Base-by-base conservation (phyloP, 2,329 filamentous ascomycete genomes). In the Clarireedia sp. region DNA sequence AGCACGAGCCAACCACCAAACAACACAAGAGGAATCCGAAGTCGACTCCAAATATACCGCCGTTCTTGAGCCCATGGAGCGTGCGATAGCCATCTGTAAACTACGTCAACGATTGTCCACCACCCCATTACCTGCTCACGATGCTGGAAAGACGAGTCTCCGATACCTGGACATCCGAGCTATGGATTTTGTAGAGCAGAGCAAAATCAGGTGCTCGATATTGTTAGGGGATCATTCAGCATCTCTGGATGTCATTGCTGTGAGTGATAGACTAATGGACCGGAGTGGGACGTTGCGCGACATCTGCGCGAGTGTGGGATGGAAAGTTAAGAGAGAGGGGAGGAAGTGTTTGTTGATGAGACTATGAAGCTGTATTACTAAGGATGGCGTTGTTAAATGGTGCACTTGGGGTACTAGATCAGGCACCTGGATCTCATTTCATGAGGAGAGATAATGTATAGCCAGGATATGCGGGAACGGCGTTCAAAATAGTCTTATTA, bases 21-120 rank as follows among this genome's bases (percentile, higher is more conserved):
- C 41, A 19, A 14, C 21, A 44, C 41, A 19, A 21, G 12, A 19
- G 19, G 41, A 44, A 12, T 14, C 21, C 19, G 38, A 54, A 45
- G 51, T 56, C 2, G 49, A 19, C 17, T 41, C 29, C 14, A 57
- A 57, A 26, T 47, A 58, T 12, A 54, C 49, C 5, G 38, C 26
- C n/a, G 48, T 57, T 12, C 40, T 62, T 1, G 53, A 55, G 8
- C 55, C 60, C 2, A 58, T 63, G 56, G 47, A 37, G 37, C 48
- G 57, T n/a, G 59, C 62, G 3, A 47, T 64, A 33, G 58, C 62
- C 3, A 49, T 59, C 3, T 62, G 60, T 46, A 60, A 60, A 29
- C 36, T 64, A 17, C 57, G 56, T 10, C 57, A 41, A 24, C 49
- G 58, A 21, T 38, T 63, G 5, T 38, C 53, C 38, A 56, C 48